Base-by-base conservation (phyloP, 371 early-diverging fungal genomes). In the Fennellomyces sp. region DNA sequence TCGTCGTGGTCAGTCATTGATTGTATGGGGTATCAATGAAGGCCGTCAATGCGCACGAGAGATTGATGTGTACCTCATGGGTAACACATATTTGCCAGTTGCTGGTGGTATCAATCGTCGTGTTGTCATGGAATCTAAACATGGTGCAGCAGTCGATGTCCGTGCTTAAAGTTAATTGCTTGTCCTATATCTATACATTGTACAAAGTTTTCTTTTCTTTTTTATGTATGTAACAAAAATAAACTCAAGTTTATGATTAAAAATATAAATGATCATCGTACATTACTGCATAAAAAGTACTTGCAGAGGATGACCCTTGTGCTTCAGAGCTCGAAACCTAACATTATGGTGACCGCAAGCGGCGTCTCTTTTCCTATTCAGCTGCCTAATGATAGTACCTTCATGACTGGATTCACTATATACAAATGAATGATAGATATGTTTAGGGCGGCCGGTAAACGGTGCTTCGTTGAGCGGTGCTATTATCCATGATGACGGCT, bases 21-120 rank as follows among this genome's bases (percentile, higher is more conserved):
- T 98, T 61, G 98, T 98, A 25, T 95, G 95, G 94, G 97, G 92
- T 65, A 96, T 97, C 72, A 95, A 94, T 68, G 98, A 97, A 79
- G 98, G 97, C 35, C 87, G 97, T 30, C 90, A 92, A 77, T 92
- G 93, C 52, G 97, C 98, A 3, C 86, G 96, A 27, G 94, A 96
- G 70, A 85, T 97, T 4, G 98, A 97, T 69, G 64, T 87, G 55
- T 84, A 75, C 65, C 70, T 98, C 64, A 85, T 82, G 81, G 89
- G 92, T 54, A 87, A 76, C 50, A 86, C 86, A 6, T 76, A 80
- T 36, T 63, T 88, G 28, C 88, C 90, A 26, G 83, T 87, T 11
- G 66, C 87, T 17, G 90, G 90, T 58, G 90, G 90, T 63, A 77
- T 89, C 38, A 72, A 74, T 56, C 86, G 79, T 58, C 87, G 89